Evolutionary conservation across 768 basidiomycete species (phyloP), one percentile per base, ranked within the genome.

Genomic region (Amanita pallidorosea): DNA sequence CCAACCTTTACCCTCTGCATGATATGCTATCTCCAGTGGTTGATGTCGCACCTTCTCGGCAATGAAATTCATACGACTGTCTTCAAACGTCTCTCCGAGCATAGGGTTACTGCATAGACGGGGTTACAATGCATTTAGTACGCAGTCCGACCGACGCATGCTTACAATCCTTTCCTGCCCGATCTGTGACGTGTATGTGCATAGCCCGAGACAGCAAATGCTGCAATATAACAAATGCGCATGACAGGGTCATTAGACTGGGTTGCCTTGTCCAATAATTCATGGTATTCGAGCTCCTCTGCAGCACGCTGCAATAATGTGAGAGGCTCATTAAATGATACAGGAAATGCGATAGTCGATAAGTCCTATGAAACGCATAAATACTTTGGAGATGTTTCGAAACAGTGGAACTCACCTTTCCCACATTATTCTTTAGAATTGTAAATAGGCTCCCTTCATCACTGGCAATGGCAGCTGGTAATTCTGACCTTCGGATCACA

Each of bases 21-120:
- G 87, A 66, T 85, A 90, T 3, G 88, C 90, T 59, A 91, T 79
- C 58, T 91, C 72, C 35, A 92, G 75, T 11, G 89, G 89, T 58
- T 87, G 82, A 61, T 93, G 90, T 35, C 77, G 77, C 55, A 90
- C 88, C 70, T 93, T 93, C 68, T 93, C 89, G 42, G 87, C 83
- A 46, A 93, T 75, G 60, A 91, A 88, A 52, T 77, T 81, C 79
- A 87, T 82, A 38, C 88, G 79, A 41, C 71, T 59, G 55, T 90
- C 85, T 65, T 94, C 90, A 54, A 86, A 94, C 2, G 90, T 92
- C 65, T 94, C 90, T 3, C 79, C 86, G 44, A 91, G 76, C 80
- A 92, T 83, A 1, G 90, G 90, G 56, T 89, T 93, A 58, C 88
- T 91, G 57, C n/a, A 44, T 40, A 53, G 31, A 54, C 50, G 41